Evolutionary conservation across 768 basidiomycete genomes (phyloP), one percentile per base, ranked within the genome.

Genomic region (Suillus lakei): DNA sequence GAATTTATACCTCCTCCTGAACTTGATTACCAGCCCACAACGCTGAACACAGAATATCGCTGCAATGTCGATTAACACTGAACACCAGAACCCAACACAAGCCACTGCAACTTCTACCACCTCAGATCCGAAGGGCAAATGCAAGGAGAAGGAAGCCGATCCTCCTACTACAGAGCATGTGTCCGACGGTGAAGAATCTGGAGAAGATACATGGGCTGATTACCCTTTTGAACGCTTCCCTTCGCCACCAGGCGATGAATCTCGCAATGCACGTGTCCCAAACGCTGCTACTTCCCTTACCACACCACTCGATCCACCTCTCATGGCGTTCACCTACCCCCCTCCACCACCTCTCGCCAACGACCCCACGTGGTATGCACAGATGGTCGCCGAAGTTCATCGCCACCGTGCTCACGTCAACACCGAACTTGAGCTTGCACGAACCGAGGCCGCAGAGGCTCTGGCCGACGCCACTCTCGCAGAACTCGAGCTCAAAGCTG

Each of bases 171-270:
- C 12, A 3, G 39, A 59, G 21, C 30, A 32, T 21, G 7, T 32
- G 4, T 44, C 41, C 41, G 23, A 66, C 38, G n/a, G 1, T 36
- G 30, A 53, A 16, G 39, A 21, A 41, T 63, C 3, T 28, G 16
- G 36, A 8, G 38, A 50, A 44, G 64, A 63, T n/a, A 4, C 66
- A 5, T 15, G 16, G 48, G 63, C 59, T 48, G 63, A 67, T 65
- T 77, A 71, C 72, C 76, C 74, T 18, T 61, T 76, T 30, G 74
- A 76, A 30, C 69, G 28, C 5, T 77, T 77, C 39, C 74, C 74
- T 34, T 50, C 66, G 4, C 76, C 76, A 12, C 74, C 74, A 26
- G 21, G 1, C 0, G 72, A 76, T 8, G 64, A 48, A 67, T 64
- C 8, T 54, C 56, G 9, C 54, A 46, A 18, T 60, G 44, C 34